phyloP scores from a whole-genome alignment of 345 rosid species.

The Ceriops zippeliana region DNA sequence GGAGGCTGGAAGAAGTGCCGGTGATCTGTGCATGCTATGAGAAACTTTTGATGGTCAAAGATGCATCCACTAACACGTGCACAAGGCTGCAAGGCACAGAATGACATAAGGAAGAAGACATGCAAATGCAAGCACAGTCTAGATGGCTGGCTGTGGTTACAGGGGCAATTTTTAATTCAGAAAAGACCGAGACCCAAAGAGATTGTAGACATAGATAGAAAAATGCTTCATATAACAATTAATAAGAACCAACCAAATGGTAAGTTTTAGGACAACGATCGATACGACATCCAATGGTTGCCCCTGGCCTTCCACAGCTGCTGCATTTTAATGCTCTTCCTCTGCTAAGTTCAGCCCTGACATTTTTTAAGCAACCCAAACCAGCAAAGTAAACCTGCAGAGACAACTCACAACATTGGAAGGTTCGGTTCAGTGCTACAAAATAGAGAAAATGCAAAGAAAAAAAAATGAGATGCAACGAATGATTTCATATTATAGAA shows the following conservation, averaged over 20 bases:
- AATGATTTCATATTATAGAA: not conserved
- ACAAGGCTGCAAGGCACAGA: constrained; percentile 75
- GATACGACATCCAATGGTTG: constrained; percentile 97
- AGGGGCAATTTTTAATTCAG: not conserved
- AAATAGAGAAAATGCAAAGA: not conserved
- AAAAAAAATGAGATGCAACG: not conserved
- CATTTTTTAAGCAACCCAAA: constrained; percentile 88
- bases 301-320: constrained; percentile 95
- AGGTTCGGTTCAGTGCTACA: constrained; percentile 13
- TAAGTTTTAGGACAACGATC: constrained; percentile 96
- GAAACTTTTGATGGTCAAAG: constrained; percentile 96
- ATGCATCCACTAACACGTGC: constrained; percentile 91
- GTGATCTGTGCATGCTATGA: constrained; percentile 96
- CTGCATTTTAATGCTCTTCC: constrained; percentile 93
- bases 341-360: constrained; percentile 92
- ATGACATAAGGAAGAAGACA: constrained; percentile 14
- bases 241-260: constrained; percentile 68
- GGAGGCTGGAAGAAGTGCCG: constrained; percentile 77
- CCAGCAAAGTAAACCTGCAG: constrained; percentile 99
- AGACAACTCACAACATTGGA: constrained; percentile 16
- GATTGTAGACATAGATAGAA: not conserved
- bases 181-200: not conserved
- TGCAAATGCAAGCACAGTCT: constrained; percentile 6
- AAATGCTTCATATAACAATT: not conserved
- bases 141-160: constrained; percentile 16